Conservation (phyloP, 495 filamentous ascomycete species). For the Hyphodiscus hymeniophilus region DNA sequence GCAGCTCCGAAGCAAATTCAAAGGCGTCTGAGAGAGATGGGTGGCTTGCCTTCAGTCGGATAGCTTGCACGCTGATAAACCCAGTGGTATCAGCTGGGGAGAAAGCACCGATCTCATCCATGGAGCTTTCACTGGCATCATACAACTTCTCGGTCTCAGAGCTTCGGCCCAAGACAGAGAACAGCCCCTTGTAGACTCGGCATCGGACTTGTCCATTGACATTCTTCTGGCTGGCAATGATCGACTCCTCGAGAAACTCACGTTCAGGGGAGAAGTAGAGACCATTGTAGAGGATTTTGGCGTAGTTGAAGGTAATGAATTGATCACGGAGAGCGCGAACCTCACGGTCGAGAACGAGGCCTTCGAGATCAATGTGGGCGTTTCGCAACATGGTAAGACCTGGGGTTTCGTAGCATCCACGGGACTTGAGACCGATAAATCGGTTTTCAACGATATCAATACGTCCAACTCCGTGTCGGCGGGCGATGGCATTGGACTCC, state of each 20-base stretch:
- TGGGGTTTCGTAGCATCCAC: slow-evolving; percentile 85
- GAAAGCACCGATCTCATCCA: slow-evolving; percentile 85
- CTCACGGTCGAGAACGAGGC: slow-evolving; percentile 75
- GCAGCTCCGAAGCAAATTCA: no score
- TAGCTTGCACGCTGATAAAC: slow-evolving; percentile 76
- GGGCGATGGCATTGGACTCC: slow-evolving; percentile 68
- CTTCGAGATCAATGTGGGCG: slow-evolving; percentile 78
- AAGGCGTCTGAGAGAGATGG: no score
- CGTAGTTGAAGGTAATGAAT: slow-evolving; percentile 69
- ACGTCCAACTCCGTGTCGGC: slow-evolving; percentile 70
- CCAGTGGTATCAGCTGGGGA: slow-evolving; percentile 40
- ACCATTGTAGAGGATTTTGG: slow-evolving; percentile 72
- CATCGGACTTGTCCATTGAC: slow-evolving; percentile 66
- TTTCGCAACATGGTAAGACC: slow-evolving; percentile 61
- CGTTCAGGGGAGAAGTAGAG: slow-evolving; percentile 76
- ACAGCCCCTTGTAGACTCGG: slow-evolving; percentile 68
- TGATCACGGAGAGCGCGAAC: slow-evolving; percentile 81
- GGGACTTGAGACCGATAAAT: slow-evolving; percentile 76
- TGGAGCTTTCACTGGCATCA: slow-evolving; percentile 66
- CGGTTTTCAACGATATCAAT: slow-evolving; percentile 92
- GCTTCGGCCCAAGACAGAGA: slow-evolving; percentile 66
- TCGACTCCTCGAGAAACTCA: slow-evolving; percentile 55
- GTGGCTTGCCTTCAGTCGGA: slow-evolving; percentile 84
- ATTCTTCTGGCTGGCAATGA: slow-evolving; percentile 59
- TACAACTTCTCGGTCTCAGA: slow-evolving; percentile 81